Evolutionary conservation across 2,329 filamentous ascomycete genomes (phyloP).

Genomic region (Bisporella sp.): DNA sequence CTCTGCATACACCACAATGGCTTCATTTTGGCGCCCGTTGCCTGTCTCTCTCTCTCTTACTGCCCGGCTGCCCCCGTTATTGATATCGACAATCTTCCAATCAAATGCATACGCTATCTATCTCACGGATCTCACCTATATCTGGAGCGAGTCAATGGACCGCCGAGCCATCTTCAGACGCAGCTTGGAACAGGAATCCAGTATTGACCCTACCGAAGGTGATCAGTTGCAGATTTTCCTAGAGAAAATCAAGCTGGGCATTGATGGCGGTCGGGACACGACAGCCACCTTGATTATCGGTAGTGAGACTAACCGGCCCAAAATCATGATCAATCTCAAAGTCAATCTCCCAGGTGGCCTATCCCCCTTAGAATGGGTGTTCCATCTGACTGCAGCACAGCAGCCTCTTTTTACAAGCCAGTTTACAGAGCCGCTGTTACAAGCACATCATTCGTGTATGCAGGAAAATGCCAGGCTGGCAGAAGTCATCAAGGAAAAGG

Average conservation of each 20-base stretch:
- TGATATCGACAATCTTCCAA: conserved; percentile 53
- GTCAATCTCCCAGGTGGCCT: conserved; percentile 57
- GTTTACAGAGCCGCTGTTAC: conserved; percentile 41
- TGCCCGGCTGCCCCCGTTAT: conserved; percentile 47
- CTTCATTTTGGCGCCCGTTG: conserved; percentile 18
- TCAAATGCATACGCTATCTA: conserved; percentile 54
- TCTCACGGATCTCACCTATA: conserved; percentile 63
- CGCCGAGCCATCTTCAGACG: conserved; percentile 55
- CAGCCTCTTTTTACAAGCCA: conserved; percentile 33
- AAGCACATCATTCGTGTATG: conserved; percentile 35
- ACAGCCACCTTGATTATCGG: conserved; percentile 38
- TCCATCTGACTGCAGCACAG: conserved; percentile 41
- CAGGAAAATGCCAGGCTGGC: conserved; percentile 37
- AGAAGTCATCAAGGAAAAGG: conserved; percentile 41
- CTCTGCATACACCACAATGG: conserved; percentile 10
- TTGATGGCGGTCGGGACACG: conserved; percentile 36
- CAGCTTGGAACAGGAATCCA: conserved; percentile 55
- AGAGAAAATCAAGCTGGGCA: conserved; percentile 48
- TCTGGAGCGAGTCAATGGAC: conserved; percentile 65
- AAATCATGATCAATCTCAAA: conserved; percentile 40
- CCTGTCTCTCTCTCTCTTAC: conserved; percentile 10
- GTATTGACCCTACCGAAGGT: conserved; percentile 61
- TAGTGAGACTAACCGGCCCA: conserved; percentile 27
- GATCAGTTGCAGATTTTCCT: conserved; percentile 64
- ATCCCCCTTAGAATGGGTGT: conserved; percentile 56